A percentile compares a stretch with the other conserved stretches of the same genome.
Conservation (phyloP, 2,329 filamentous ascomycete species). For the Ophiosphaerella korrae region DNA sequence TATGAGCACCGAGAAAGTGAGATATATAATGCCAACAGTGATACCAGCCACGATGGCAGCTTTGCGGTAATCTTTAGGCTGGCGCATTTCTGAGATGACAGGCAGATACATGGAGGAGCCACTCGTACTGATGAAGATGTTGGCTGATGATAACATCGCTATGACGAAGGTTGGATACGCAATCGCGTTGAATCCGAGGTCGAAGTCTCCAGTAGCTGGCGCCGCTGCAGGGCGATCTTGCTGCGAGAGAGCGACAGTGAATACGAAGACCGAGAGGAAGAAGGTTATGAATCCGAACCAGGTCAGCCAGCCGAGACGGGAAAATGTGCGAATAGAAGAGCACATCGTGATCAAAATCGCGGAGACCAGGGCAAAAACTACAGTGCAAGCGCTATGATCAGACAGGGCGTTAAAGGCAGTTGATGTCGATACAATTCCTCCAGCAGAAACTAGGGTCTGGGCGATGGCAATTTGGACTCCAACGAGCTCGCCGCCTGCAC, state of each 20-base stretch:
- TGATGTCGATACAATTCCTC: constrained; percentile 64
- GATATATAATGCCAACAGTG: constrained; percentile 62
- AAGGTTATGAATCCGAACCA: constrained; percentile 66
- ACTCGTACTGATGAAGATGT: constrained; percentile 65
- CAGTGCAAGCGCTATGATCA: constrained; percentile 63
- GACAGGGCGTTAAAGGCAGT: constrained; percentile 66
- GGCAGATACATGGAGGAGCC: constrained; percentile 67
- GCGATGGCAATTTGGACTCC: constrained; percentile 63
- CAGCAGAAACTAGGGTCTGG: constrained; percentile 62
- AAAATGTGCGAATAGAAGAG: constrained; percentile 63
- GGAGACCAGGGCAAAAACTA: constrained; percentile 63
- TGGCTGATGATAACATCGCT: constrained; percentile 61
- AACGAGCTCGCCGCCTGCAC: constrained; percentile 56
- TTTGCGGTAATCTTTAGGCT: constrained; percentile 64
- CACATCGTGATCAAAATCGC: constrained; percentile 57
- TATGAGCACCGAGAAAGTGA: constrained; percentile 64
- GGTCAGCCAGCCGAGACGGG: constrained; percentile 66
- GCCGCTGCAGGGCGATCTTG: constrained; percentile 65
- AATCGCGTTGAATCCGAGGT: constrained; percentile 64
- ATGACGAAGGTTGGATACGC: constrained; percentile 62
- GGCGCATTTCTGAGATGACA: constrained; percentile 68
- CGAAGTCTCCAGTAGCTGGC: constrained; percentile 62
- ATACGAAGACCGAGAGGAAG: constrained; percentile 60
- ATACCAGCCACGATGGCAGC: constrained; percentile 65
- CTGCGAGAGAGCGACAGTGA: constrained; percentile 60